Evolutionary conservation across 768 basidiomycete species (phyloP).

Genomic region (Holtermanniella nyarrowii): DNA sequence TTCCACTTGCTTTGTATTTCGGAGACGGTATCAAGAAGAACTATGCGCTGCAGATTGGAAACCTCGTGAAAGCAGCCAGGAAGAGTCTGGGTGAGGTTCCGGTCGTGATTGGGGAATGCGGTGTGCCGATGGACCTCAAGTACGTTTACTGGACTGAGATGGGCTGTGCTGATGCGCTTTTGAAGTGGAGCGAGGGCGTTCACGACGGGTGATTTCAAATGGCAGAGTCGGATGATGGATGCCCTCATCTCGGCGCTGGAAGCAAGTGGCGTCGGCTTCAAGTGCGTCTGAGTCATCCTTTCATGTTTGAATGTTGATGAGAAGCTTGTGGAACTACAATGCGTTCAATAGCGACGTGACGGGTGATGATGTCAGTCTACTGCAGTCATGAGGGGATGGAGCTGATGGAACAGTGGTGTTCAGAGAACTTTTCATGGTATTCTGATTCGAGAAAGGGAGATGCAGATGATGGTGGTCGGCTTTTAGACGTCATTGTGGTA

Average conservation of each 20-base stretch:
- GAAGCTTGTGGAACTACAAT: slow-evolving; percentile 90
- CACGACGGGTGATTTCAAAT: slow-evolving; percentile 58
- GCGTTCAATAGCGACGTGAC: slow-evolving; percentile 64
- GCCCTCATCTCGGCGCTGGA: slow-evolving; percentile 78
- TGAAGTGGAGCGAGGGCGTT: slow-evolving; percentile 52
- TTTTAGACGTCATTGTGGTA: slow-evolving; percentile 62
- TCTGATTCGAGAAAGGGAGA: slow-evolving; percentile 43
- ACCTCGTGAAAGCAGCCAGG: slow-evolving; percentile 61
- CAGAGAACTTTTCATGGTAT: slow-evolving; percentile 97
- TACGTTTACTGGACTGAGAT: slow-evolving; percentile 41
- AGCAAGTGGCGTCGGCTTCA: slow-evolving; percentile 65
- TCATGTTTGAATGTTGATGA: not conserved
- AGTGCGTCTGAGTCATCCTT: slow-evolving; percentile 48
- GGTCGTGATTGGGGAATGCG: slow-evolving; percentile 81
- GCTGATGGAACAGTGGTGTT: slow-evolving; percentile 58
- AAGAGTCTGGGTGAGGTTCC: slow-evolving; percentile 67
- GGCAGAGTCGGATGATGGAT: slow-evolving; percentile 91
- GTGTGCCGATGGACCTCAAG: slow-evolving; percentile 97
- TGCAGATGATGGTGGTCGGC: slow-evolving; percentile 71
- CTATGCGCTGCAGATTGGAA: slow-evolving; percentile 68
- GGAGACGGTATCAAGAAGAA: slow-evolving; percentile 72
- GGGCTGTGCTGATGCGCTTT: not conserved
- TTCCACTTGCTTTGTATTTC: slow-evolving; percentile 71
- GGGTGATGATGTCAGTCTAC: slow-evolving; percentile 52
- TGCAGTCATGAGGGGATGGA: not conserved